Percentiles rank a stretch among this genome's conserved stretches.
Conservation (phyloP, 805 yeast genomes). For the Schizosaccharomyces lindneri region DNA sequence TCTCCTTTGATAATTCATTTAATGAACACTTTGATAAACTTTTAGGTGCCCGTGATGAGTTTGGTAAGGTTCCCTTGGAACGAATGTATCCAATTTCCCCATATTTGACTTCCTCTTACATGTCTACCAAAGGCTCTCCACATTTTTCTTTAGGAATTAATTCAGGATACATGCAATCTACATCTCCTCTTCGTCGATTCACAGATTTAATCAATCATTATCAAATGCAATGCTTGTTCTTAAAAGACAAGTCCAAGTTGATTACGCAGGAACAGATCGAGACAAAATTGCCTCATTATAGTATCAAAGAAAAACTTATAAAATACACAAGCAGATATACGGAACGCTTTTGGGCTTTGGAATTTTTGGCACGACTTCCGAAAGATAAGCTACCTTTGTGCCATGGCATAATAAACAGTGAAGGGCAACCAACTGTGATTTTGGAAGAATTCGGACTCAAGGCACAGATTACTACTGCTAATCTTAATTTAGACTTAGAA, state of each 20-base stretch:
- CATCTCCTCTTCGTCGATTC: not conserved
- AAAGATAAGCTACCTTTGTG: not conserved
- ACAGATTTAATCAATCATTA: not conserved
- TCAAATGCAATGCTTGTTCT: not conserved
- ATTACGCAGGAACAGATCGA: not conserved
- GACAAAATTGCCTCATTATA: not conserved
- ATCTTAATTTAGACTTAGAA: not conserved
- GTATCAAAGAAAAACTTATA: not conserved
- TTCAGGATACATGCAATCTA: not conserved
- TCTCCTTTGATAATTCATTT: no score
- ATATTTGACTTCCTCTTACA: not conserved
- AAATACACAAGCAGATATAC: not conserved
- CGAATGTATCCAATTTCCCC: no score
- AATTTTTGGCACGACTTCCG: not conserved
- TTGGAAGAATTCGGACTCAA: not conserved
- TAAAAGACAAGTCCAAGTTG: not conserved
- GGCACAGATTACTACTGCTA: not conserved
- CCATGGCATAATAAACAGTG: not conserved
- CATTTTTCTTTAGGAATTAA: not conserved
- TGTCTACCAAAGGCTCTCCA: not conserved
- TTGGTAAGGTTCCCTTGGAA: no score
- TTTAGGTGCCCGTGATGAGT: no score
- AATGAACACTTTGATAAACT: no score
- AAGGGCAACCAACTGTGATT: not conserved
- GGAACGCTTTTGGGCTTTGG: not conserved